Evolutionary conservation across 1,284 basidiomycete genomes (phyloP).

Genomic region (Sanghuangporus baumii): DNA sequence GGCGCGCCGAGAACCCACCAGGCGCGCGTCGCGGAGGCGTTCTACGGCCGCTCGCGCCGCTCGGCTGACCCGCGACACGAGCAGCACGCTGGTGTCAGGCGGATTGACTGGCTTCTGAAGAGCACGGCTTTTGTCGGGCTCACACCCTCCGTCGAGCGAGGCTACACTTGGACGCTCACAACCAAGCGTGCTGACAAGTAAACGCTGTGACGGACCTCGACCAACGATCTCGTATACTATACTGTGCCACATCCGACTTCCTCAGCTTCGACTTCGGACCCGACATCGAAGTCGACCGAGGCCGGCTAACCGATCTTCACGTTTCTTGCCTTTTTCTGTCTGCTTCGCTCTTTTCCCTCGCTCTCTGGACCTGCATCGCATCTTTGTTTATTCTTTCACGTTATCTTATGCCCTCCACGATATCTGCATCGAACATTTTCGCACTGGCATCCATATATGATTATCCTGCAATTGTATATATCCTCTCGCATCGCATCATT

Average conservation of each 20-base stretch:
- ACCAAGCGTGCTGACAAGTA: conserved; percentile 15
- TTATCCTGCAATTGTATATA: conserved; percentile 1
- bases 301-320: neutral
- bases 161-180: conserved; percentile 40
- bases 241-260: neutral
- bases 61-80: conserved; percentile 29
- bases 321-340: neutral
- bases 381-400: neutral
- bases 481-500: neutral
- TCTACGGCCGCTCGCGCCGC: conserved; percentile 36
- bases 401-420: neutral
- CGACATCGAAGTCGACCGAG: neutral
- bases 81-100: conserved; percentile 36
- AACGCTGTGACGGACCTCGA: neutral
- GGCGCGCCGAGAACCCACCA: conserved; percentile 36
- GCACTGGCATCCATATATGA: neutral
- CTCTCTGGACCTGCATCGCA: neutral
- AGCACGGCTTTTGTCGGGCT: conserved; percentile 48
- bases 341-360: neutral
- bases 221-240: neutral
- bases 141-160: conserved; percentile 31
- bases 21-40: conserved; percentile 33
- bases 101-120: conserved; percentile 41
- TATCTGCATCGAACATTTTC: neutral
- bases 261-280: neutral